phyloP scores from a whole-genome alignment of 768 basidiomycete genomes.

The Cytidiella melzeri region DNA sequence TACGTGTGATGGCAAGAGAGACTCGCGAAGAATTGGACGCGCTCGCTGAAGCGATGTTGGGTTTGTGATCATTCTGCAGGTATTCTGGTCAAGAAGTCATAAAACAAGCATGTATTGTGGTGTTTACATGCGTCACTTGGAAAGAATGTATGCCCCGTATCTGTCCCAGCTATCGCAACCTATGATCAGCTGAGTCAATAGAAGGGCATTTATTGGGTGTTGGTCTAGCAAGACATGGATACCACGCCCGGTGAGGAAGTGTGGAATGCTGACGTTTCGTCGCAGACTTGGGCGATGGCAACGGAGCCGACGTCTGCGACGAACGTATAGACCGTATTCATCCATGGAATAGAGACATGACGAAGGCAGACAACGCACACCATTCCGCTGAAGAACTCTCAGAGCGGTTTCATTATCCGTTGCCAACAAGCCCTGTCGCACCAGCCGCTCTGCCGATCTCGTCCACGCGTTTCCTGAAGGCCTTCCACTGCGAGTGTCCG shows the following conservation, averaged over 20 bases:
- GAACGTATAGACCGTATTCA: slow-evolving; percentile 3
- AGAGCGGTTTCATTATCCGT: neutral
- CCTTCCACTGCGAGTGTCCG: slow-evolving; percentile 62
- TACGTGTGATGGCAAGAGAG: slow-evolving; percentile 74
- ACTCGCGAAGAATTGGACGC: slow-evolving; percentile 48
- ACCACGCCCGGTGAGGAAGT: too few relatives aligned
- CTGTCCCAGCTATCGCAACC: slow-evolving; percentile 77
- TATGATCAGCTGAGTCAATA: slow-evolving; percentile 78
- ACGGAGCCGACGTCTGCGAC: slow-evolving; percentile 8
- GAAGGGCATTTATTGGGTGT: slow-evolving; percentile 59
- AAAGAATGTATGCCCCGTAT: slow-evolving; percentile 67
- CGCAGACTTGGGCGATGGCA: slow-evolving; percentile 8
- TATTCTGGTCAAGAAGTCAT: neutral
- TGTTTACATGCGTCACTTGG: too few relatives aligned
- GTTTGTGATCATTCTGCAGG: too few relatives aligned
- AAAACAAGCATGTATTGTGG: too few relatives aligned
- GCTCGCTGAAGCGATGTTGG: slow-evolving; percentile 41
- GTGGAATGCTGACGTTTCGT: too few relatives aligned
- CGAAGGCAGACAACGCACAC: neutral
- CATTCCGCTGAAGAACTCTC: neutral
- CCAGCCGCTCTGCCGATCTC: slow-evolving; percentile 63
- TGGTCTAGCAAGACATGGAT: too few relatives aligned
- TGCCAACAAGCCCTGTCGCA: slow-evolving; percentile 20
- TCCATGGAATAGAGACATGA: too few relatives aligned
- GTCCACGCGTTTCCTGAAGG: slow-evolving; percentile 65